Percentiles rank a stretch among this genome's conserved stretches.
Conservation (phyloP, 495 filamentous ascomycete genomes). For the Pyrenopolyporus hunteri region DNA sequence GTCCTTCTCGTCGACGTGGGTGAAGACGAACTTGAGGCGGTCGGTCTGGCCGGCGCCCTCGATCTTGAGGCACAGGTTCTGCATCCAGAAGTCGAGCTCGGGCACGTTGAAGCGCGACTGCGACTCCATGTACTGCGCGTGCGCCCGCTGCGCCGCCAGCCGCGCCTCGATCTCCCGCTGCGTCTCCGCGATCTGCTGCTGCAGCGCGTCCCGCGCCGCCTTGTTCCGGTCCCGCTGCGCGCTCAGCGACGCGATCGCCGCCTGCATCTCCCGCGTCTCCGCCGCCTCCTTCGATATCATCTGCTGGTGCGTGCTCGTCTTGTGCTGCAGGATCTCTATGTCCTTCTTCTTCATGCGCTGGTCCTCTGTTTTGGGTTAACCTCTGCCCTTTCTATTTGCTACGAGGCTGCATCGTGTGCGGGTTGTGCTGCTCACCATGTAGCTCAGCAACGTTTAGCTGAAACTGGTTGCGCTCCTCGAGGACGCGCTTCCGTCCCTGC, state of each 20-base stretch:
- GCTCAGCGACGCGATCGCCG: constrained; percentile 75
- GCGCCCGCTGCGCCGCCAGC: constrained; percentile 57
- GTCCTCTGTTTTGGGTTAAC: constrained; percentile 66
- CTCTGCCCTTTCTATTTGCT: constrained; percentile 9
- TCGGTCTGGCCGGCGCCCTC: constrained; percentile 87
- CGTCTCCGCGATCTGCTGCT: constrained; percentile 77
- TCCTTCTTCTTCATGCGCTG: constrained; percentile 86
- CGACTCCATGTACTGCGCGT: constrained; percentile 68
- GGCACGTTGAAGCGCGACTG: constrained; percentile 87
- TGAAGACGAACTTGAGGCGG: constrained; percentile 88
- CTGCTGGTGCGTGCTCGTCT: constrained; percentile 76
- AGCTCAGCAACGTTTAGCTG: constrained; percentile 86
- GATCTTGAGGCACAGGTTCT: constrained; percentile 84
- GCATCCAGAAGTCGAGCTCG: constrained; percentile 94
- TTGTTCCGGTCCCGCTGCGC: constrained; percentile 77
- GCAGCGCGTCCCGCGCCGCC: constrained; percentile 72
- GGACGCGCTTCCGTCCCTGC: constrained; percentile 80
- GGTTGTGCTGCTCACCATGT: constrained; percentile 70
- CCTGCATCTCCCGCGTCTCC: constrained; percentile 87
- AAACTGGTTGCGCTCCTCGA: constrained; percentile 94
- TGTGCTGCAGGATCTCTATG: constrained; percentile 82
- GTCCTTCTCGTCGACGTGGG: constrained; percentile 83
- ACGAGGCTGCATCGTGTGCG: not conserved
- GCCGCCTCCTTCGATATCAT: constrained; percentile 83
- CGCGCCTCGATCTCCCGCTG: constrained; percentile 68